These are phyloP conservation scores for Suillus spraguei DNA, from an alignment of 768 basidiomycete genomes.

Conservation along the genomic window DNA sequence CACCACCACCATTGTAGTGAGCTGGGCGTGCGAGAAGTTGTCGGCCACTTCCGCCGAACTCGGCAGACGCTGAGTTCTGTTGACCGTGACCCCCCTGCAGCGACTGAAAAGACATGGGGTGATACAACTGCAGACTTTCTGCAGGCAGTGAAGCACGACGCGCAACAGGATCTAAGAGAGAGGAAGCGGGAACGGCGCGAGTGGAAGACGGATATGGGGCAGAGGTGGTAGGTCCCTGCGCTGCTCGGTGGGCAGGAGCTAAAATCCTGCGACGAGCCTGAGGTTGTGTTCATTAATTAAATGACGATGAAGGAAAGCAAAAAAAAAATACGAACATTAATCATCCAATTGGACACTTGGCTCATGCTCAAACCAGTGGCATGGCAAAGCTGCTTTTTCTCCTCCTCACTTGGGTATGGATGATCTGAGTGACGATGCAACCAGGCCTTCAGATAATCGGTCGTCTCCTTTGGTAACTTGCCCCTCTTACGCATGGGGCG, in stretches of 20 bases:
- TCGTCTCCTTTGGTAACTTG: conserved; percentile 89
- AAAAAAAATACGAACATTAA: conserved; percentile 56
- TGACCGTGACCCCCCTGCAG: conserved; percentile 35
- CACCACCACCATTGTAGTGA: conserved; percentile 27
- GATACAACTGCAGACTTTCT: conserved; percentile 74
- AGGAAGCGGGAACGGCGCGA: conserved; percentile 27
- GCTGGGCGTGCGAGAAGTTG: conserved; percentile 45
- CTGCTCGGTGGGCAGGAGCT: conserved; percentile 77
- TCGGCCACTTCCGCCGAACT: conserved; percentile 46
- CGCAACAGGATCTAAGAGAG: conserved; percentile 40
- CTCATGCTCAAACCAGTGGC: conserved; percentile 87
- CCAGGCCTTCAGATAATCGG: conserved; percentile 89
- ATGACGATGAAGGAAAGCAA: conserved; percentile 28
- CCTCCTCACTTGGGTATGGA: conserved; percentile 87
- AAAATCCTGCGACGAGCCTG: conserved; percentile 84
- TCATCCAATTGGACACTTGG: conserved; percentile 95
- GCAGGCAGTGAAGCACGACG: conserved; percentile 71
- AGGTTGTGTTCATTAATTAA: conserved; percentile 19
- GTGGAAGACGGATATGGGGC: conserved; percentile 63
- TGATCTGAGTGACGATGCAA: conserved; percentile 87
- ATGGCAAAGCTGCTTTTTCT: conserved; percentile 87
- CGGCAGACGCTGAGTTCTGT: conserved; percentile 34
- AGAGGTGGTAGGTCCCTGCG: conserved; percentile 77
- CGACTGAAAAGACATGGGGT: conserved; percentile 77
- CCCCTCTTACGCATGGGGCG: conserved; percentile 82